phyloP scores from a whole-genome alignment of 1,284 basidiomycete species.

The Inonotus obliquus region DNA sequence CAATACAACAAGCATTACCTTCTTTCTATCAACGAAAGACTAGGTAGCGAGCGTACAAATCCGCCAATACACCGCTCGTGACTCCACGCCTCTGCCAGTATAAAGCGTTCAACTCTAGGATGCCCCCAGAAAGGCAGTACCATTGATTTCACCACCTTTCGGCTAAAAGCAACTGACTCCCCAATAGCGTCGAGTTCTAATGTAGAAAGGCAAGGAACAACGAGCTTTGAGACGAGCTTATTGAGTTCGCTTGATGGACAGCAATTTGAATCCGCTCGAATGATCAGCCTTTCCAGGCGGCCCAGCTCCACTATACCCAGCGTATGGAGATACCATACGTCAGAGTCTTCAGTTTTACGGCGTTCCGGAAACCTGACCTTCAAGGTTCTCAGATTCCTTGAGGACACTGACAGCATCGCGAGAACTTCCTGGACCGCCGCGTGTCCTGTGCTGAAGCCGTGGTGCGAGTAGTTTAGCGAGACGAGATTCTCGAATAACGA shows the following conservation, averaged over 20 bases:
- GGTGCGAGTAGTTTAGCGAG: conserved; percentile 48
- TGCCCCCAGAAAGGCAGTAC: conserved; percentile 5
- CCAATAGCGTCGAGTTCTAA: neutral
- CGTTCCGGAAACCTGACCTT: neutral
- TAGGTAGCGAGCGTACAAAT: conserved; percentile 5
- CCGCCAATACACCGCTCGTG: conserved; percentile 5
- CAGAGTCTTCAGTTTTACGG: neutral
- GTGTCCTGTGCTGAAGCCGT: conserved; percentile 30
- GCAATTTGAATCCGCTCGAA: neutral
- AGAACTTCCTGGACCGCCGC: conserved; percentile 17
- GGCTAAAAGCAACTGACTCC: neutral
- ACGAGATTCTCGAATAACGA: conserved; percentile 55
- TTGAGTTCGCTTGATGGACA: conserved; percentile 4
- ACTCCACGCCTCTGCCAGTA: neutral
- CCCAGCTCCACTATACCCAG: neutral
- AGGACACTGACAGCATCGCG: conserved; percentile 6
- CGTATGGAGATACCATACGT: neutral
- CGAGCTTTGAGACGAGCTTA: conserved; percentile 6
- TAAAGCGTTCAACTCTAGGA: conserved; percentile 3
- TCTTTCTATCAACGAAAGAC: neutral
- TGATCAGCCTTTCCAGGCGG: neutral
- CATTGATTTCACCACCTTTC: conserved; percentile 5
- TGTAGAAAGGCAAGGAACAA: neutral
- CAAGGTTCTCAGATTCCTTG: neutral
- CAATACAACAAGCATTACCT: neutral